These are phyloP conservation scores for Phytophthora niederhauseri DNA, from an alignment of 352 stramenopile species.

Conservation along the genomic window DNA sequence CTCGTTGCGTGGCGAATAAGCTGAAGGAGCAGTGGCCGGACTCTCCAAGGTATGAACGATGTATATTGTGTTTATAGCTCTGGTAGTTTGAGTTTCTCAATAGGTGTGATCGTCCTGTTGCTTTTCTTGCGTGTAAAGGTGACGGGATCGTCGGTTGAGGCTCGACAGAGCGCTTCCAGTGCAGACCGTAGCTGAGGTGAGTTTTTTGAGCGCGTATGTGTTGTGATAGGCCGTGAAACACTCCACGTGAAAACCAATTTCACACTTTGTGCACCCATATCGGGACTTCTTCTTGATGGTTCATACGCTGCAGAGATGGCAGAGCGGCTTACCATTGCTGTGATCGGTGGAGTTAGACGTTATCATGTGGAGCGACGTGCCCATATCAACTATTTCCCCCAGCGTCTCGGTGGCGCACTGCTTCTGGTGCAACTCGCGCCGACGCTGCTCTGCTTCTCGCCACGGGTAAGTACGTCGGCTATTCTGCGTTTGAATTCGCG, in stretches of 20 bases:
- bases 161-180: neutral
- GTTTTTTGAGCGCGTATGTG: too few relatives aligned
- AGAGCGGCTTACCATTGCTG: neutral
- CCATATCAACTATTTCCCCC: neutral
- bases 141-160: neutral
- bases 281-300: constrained; percentile 1
- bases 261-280: neutral
- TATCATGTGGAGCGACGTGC: neutral
- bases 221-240: too few relatives aligned
- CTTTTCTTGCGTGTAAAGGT: neutral
- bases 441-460: neutral
- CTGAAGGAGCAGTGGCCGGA: neutral
- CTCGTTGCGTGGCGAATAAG: neutral
- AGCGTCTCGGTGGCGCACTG: neutral
- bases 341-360: neutral
- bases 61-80: neutral
- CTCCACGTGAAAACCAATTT: neutral
- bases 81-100: constrained; percentile 1
- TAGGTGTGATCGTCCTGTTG: neutral
- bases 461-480: neutral
- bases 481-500: neutral
- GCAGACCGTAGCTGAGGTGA: too few relatives aligned
- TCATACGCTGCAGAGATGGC: neutral
- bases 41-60: neutral
- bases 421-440: neutral